These are phyloP conservation scores for Neopestalotiopsis sp. DNA, from an alignment of 2,329 filamentous ascomycete genomes.

Conservation along the genomic window DNA sequence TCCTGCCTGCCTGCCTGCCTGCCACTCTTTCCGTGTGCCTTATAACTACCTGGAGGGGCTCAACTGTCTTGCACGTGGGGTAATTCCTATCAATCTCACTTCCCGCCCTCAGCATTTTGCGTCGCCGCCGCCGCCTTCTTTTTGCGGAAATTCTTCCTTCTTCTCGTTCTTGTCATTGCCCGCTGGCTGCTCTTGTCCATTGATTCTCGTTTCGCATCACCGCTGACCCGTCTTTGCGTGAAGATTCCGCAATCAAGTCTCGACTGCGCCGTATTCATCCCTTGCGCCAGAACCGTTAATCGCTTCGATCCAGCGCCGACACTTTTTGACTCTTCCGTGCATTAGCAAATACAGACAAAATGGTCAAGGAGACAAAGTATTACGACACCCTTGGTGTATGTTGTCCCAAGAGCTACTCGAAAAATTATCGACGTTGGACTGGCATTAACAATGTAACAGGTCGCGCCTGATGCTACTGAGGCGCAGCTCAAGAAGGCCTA, in stretches of 20 bases:
- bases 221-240: not conserved
- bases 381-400: constrained; percentile 81
- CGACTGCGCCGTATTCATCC: not conserved
- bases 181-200: not conserved
- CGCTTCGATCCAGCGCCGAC: not conserved
- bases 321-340: not conserved
- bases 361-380: constrained; percentile 80
- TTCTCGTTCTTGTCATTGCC: not conserved
- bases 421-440: not conserved
- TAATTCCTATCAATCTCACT: not conserved
- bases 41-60: not conserved
- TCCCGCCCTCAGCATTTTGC: not conserved
- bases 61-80: not conserved
- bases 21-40: not conserved
- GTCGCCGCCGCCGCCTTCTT: not conserved
- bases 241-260: not conserved
- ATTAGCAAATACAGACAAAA: constrained; percentile 46
- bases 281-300: not conserved
- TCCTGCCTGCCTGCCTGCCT: not conserved
- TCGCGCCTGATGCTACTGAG: constrained; percentile 79
- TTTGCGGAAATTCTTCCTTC: not conserved
- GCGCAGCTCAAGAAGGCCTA: constrained; percentile 90
- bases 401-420: constrained; percentile 16
- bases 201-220: not conserved
- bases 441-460: constrained; percentile 53